Evolutionary conservation across 208 protist species (phyloP), one percentile per base, ranked within the genome.

Genomic region (Zelonia costaricensis): DNA sequence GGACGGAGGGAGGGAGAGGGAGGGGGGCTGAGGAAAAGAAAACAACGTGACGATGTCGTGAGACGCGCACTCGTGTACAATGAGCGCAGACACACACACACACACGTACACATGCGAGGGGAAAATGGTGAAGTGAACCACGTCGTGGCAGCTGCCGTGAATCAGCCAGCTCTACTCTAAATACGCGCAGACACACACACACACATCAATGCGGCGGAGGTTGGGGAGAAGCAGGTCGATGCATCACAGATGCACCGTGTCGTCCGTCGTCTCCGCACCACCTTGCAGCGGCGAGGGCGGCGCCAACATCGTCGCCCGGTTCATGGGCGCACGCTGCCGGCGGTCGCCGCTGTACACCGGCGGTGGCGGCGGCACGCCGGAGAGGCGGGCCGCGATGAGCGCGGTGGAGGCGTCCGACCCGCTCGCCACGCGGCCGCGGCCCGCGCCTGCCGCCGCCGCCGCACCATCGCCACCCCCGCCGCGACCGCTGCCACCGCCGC

Each of bases 231-330:
- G 33, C 33, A 38, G 10, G 8, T 38, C 10, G 10, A 38, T 10
- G 8, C 23, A 59, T 51, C 61, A 31, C 15, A 76, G 3, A 12
- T 69, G 54, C 22, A 71, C 70, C 4, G 70, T 76, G 38, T 76
- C 70, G 20, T 74, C 67, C 31, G 74, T 80, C 22, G 56, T 76
- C 45, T 80, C 69, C 5, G 48, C 74, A 4, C 54, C 64, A 23
- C 62, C 52, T 25, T 75, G 59, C 28, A 75, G 47, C n/a, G 69
- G 69, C 15, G 74, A 73, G 6, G 74, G 69, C 7, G 74, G 74
- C 0, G 74, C 74, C n/a, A 79, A 31, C 74, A 79, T 79, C 53
- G 65, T 61, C 8, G 42, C 20, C 1, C 30, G 44, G 20, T 20
- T 18, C 18, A 35, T 40, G 47, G 47, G 55, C 28, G 22, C 18